A percentile compares a stretch with the other conserved stretches of the same genome.
Evolutionary conservation across 495 filamentous ascomycete genomes (phyloP).

Genomic region (Aspergillus avenaceus): DNA sequence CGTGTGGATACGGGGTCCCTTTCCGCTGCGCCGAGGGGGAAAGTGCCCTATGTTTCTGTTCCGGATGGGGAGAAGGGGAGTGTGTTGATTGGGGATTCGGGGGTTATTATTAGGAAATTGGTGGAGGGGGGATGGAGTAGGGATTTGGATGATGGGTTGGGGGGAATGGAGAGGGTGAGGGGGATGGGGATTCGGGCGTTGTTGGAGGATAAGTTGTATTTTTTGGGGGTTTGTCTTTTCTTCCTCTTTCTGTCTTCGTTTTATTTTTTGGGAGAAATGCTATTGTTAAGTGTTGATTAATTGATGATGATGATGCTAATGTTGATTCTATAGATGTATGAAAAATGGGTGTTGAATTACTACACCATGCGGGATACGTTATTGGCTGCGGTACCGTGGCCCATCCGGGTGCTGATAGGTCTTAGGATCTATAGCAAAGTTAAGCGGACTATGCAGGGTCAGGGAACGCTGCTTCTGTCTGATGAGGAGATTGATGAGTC

Average conservation of each 20-base stretch:
- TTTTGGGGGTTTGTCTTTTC: slow-evolving; percentile 38
- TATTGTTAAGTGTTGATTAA: too few relatives aligned
- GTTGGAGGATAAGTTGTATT: slow-evolving; percentile 59
- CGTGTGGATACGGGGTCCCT: slow-evolving; percentile 36
- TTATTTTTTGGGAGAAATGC: too few relatives aligned
- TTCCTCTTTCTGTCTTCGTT: background rate
- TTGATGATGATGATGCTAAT: background rate
- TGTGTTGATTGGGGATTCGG: slow-evolving; percentile 40
- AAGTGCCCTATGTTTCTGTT: slow-evolving; percentile 53
- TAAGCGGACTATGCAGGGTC: slow-evolving; percentile 42
- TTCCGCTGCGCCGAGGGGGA: slow-evolving; percentile 46
- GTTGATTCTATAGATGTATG: slow-evolving; percentile 12
- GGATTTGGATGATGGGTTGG: slow-evolving; percentile 45
- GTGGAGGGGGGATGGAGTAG: slow-evolving; percentile 33
- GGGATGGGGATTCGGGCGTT: slow-evolving; percentile 52
- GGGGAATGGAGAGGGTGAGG: slow-evolving; percentile 29
- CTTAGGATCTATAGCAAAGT: slow-evolving; percentile 42
- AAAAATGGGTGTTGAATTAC: slow-evolving; percentile 57
- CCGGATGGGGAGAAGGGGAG: slow-evolving; percentile 10
- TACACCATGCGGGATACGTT: slow-evolving; percentile 54
- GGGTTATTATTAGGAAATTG: slow-evolving; percentile 47
- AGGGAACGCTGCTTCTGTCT: slow-evolving; percentile 50
- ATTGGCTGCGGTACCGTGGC: slow-evolving; percentile 46
- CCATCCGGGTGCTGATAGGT: slow-evolving; percentile 51
- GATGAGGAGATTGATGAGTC: slow-evolving; percentile 43